Evolutionary conservation across 805 yeast species (phyloP), one percentile per base, ranked within the genome.

Genomic region (Komagataella mondaviorum): DNA sequence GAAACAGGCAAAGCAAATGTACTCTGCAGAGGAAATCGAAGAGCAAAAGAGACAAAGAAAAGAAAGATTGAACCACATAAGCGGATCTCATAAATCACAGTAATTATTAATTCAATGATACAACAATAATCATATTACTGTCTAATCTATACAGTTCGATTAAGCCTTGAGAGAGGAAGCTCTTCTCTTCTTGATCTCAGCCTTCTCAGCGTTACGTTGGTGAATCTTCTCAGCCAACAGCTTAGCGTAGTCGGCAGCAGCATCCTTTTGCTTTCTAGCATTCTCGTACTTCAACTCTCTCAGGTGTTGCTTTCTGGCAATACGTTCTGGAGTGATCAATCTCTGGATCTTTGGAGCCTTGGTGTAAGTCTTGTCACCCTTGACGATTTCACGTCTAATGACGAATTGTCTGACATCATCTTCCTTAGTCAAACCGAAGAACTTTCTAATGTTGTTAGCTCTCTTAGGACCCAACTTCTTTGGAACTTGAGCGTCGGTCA

Each of bases 281-380:
- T 88, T 87, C 80, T 83, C 87, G 73, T 87, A 78, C 85, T 93
- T 93, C 77, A 83, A 78, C 67, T 96, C 83, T 74, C 80, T 86
- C 73, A 87, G 84, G 72, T 88, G 90, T 80, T 97, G 87, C 95
- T 93, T 93, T 85, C 96, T 91, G 82, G 91, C 98, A 75, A 93
- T 82, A 71, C 88, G 85, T 80, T 93, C 97, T 74, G 99, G 99
- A 69, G 99, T 93, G 63, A 93, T 95, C 70, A 93, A 85, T 78
- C 99, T 88, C 81, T 93, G 99, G 80, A 93, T 91, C 87, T 87
- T 91, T 80, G 99, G 99, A 71, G 99, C 99, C 87, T 93, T 93
- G 78, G 98, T 88, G 90, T 86, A 93, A 70, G 88, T 83, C 85
- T 88, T 88, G 69, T 90, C 97, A 80, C 95, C 95, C 85, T 93